Evolutionary conservation across 2,329 filamentous ascomycete species (phyloP).

Genomic region (Pestalotiopsis fici): DNA sequence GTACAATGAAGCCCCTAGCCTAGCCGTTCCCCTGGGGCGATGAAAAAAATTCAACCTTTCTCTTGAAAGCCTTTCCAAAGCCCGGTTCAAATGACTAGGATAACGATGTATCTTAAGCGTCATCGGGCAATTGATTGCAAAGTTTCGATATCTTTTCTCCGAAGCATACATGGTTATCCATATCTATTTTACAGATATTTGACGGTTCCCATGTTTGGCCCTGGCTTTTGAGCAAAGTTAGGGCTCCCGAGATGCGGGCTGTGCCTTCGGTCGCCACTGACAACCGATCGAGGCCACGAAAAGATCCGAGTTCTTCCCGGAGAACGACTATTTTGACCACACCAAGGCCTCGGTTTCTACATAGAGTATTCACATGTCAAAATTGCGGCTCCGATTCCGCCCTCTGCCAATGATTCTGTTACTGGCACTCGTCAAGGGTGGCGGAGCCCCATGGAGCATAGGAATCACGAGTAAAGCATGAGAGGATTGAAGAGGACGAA

Average conservation of each 20-base stretch:
- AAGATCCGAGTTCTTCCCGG: neutral
- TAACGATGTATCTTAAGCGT: neutral
- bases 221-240: neutral
- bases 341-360: neutral
- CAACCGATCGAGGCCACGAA: neutral
- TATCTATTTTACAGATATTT: neutral
- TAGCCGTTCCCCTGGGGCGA: neutral
- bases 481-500: too few species aligned
- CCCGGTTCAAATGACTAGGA: neutral
- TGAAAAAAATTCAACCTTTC: neutral
- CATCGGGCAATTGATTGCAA: neutral
- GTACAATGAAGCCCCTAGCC: neutral
- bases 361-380: neutral
- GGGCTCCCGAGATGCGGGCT: neutral
- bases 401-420: neutral
- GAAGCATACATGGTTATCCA: neutral
- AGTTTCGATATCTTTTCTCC: neutral
- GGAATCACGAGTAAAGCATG: too few species aligned
- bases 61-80: neutral
- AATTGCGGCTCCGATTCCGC: neutral
- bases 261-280: neutral
- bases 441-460: too few species aligned
- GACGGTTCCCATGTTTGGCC: neutral
- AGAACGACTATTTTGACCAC: neutral
- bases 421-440: too few species aligned